Percentiles rank a stretch among this genome's conserved stretches.
Conservation (phyloP, 257 asterid genomes). For the Ilex aquifolium region DNA sequence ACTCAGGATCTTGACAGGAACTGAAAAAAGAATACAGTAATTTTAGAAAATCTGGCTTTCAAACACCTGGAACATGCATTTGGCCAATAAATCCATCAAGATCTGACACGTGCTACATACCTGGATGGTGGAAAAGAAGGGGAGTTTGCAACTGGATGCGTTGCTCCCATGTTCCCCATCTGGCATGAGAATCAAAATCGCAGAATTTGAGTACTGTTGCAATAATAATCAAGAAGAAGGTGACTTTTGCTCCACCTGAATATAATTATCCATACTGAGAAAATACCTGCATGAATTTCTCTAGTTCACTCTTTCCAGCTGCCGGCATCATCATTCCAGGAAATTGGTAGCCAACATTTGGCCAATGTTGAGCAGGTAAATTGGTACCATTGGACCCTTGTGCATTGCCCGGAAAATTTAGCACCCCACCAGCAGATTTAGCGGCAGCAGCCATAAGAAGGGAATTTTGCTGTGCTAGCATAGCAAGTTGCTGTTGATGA, state of each 20-base stretch:
- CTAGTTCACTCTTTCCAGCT: slow-evolving; percentile 45
- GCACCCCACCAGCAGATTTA: slow-evolving; percentile 43
- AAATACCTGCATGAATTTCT: slow-evolving; percentile 68
- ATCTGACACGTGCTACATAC: slow-evolving; percentile 22
- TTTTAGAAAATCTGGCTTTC: not conserved
- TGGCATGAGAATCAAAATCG: slow-evolving; percentile 24
- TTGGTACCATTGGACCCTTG: slow-evolving; percentile 46
- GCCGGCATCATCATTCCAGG: slow-evolving; percentile 63
- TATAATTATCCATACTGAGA: too few species aligned
- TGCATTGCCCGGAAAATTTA: slow-evolving; percentile 40
- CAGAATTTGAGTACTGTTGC: slow-evolving; percentile 11
- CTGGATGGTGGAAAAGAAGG: slow-evolving; percentile 45
- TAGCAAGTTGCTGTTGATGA: slow-evolving; percentile 85
- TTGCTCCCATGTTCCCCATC: slow-evolving; percentile 60
- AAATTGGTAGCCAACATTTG: slow-evolving; percentile 61
- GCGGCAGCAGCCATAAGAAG: slow-evolving; percentile 77
- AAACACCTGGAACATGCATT: not conserved
- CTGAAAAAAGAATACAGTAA: not conserved
- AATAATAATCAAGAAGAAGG: slow-evolving; percentile 5
- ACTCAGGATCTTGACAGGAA: not conserved
- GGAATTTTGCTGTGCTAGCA: slow-evolving; percentile 84
- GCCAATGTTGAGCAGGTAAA: slow-evolving; percentile 61
- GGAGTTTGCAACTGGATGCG: slow-evolving; percentile 51
- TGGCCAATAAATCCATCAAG: not conserved
- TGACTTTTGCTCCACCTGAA: not conserved